phyloP scores from a whole-genome alignment of 1,284 basidiomycete species.

The Leccinum fallax region DNA sequence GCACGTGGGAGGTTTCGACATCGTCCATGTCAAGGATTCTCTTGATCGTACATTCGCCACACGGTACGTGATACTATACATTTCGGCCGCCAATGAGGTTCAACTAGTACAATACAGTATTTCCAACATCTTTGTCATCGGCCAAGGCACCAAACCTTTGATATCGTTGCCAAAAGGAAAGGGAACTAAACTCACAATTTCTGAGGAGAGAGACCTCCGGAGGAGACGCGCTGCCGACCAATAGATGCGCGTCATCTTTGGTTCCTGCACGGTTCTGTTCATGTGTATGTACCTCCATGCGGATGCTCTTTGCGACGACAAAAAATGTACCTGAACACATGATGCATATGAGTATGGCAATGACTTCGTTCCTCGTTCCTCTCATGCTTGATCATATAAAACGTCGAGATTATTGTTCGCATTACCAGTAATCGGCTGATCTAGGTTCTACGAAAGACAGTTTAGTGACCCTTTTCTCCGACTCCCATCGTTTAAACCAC shows the following conservation, averaged over 20 bases:
- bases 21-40: constrained; percentile 96
- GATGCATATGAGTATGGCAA: constrained; percentile 16
- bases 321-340: constrained; percentile 30
- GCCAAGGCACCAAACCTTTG: constrained; percentile 94
- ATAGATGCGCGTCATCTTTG: constrained; percentile 37
- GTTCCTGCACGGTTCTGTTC: constrained; percentile 30
- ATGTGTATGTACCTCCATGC: constrained; percentile 22
- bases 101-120: constrained; percentile 54
- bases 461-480: constrained; percentile 64
- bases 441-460: constrained; percentile 63
- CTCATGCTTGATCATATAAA: background rate
- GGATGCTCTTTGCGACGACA: constrained; percentile 15
- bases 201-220: constrained; percentile 82
- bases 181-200: constrained; percentile 92
- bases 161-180: constrained; percentile 98
- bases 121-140: constrained; percentile 97
- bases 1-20: constrained; percentile 98
- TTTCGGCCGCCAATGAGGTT: background rate
- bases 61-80: constrained; percentile 58
- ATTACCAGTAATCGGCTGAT: constrained; percentile 68
- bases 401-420: background rate
- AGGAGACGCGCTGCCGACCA: constrained; percentile 72
- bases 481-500: constrained; percentile 88
- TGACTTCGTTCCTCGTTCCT: background rate
- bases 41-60: constrained; percentile 96